These are phyloP conservation scores for Lecanicillium sp. DNA, from an alignment of 2,329 filamentous ascomycete species.

Conservation along the genomic window DNA sequence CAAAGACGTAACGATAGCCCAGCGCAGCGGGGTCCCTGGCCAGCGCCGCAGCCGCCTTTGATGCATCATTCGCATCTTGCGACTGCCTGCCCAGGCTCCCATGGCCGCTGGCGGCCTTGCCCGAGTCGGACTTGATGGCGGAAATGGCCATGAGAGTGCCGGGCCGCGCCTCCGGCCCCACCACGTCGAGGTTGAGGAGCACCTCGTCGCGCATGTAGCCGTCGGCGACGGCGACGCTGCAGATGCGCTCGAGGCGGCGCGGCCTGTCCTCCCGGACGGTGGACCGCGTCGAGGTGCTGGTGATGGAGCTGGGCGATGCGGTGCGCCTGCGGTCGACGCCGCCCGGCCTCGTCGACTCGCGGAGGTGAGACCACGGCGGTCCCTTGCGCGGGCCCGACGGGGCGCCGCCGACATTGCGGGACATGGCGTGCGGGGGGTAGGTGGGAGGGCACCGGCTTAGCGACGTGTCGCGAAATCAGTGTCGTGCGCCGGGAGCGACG, in stretches of 20 bases:
- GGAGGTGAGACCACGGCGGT: conserved; percentile 47
- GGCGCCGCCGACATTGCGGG: conserved; percentile 34
- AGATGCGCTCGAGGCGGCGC: conserved; percentile 39
- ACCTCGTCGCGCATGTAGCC: conserved; percentile 72
- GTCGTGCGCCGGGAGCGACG: conserved; percentile 13
- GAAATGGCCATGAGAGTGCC: conserved; percentile 70
- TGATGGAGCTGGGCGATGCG: conserved; percentile 39
- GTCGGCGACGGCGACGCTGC: conserved; percentile 60
- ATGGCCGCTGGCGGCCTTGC: conserved; percentile 29
- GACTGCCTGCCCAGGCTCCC: conserved; percentile 28
- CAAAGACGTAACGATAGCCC: conserved; percentile 56
- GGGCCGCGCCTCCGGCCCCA: conserved; percentile 56
- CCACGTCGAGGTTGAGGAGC: conserved; percentile 67
- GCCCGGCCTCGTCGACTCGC: conserved; percentile 44
- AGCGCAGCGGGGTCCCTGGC: conserved; percentile 22
- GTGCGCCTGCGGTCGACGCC: conserved; percentile 34
- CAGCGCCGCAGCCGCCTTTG: conserved; percentile 18
- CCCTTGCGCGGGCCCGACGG: conserved; percentile 40
- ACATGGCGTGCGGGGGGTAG: too few relatives aligned
- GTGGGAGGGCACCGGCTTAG: conserved; percentile 13
- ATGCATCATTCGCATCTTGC: conserved; percentile 22
- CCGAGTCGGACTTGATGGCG: conserved; percentile 47
- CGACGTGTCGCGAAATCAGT: conserved; percentile 16
- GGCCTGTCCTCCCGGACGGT: conserved; percentile 34
- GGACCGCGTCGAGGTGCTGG: conserved; percentile 45